Evolutionary conservation across 768 basidiomycete genomes (phyloP).

Genomic region (Hericium erinaceus): DNA sequence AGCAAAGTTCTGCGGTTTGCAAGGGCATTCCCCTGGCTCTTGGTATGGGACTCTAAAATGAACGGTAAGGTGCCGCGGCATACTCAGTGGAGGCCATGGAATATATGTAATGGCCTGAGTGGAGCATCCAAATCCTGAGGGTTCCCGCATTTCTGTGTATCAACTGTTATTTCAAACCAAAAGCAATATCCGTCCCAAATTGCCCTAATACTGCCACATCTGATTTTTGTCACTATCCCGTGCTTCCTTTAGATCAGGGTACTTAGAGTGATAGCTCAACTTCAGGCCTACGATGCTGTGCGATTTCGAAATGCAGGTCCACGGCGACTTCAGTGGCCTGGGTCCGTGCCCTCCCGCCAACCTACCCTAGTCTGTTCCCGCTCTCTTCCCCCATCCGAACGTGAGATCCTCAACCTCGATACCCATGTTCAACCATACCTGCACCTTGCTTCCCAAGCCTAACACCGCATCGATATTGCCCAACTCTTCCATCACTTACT

Average conservation of each 20-base stretch:
- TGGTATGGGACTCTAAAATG: too few relatives aligned
- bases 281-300: slow-evolving; percentile 52
- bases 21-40: too few relatives aligned
- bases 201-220: too few relatives aligned
- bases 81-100: too few relatives aligned
- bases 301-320: slow-evolving; percentile 53
- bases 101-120: too few relatives aligned
- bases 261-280: slow-evolving; percentile 87
- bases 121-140: too few relatives aligned
- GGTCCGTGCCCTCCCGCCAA: slow-evolving; percentile 58
- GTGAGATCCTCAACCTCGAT: slow-evolving; percentile 13
- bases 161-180: too few relatives aligned
- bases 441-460: neutral
- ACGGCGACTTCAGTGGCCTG: slow-evolving; percentile 46
- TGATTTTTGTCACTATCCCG: too few relatives aligned
- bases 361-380: slow-evolving; percentile 34
- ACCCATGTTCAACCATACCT: slow-evolving; percentile 14
- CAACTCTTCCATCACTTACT: slow-evolving; percentile 11
- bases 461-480: slow-evolving; percentile 12
- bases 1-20: too few relatives aligned
- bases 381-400: slow-evolving; percentile 16
- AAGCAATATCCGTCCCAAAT: too few relatives aligned
- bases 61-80: too few relatives aligned
- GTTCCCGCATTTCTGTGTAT: too few relatives aligned
- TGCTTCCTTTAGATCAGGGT: slow-evolving; percentile 20